Base-by-base conservation (phyloP, 257 asterid species). In the Avicennia marina region DNA sequence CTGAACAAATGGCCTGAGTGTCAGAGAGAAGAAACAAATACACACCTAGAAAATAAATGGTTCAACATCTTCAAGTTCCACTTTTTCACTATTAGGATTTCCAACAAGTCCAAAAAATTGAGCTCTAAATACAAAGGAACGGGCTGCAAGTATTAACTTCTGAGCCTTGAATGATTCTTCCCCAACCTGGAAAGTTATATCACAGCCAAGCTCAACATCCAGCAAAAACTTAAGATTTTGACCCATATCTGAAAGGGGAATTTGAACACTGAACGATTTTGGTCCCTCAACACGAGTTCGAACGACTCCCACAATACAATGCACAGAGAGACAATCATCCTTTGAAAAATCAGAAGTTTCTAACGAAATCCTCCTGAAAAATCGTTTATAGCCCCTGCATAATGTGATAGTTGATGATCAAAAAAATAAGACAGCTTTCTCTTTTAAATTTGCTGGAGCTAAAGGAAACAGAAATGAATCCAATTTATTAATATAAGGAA, bases 81-180 rank as follows among this genome's bases (percentile, higher is more conserved):
- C 79, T 55, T 69, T 59, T 60, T 78, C 72, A 8, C 88, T 78
- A 55, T 85, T 72, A 39, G 81, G 94, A 75, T 85, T 95, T 78
- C 83, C 87, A 96, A 90, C 87, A 57, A 95, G 98, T 46, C 98
- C 98, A 75, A 72, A 87, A 20, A 90, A 79, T 63, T 87, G 98
- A 65, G 95, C 98, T 69, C 94, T 75, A 62, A 90, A 87, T 42
- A 90, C 98, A 4, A 96, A 96, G 29, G 98, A 90, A 11, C 96
- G 90, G 59, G 98, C 95, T 32, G 96, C 95, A 74, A 90, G 90
- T 26, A 90, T 86, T 71, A 90, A 70, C 76, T 90, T 90, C 79
- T 90, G 98, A 51, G 88, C 96, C 11, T 82, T 36, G 73, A 83
- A 85, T 0, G 58, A 64, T 69, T 90, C 95, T 29, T 81, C 98